phyloP scores from a whole-genome alignment of 1,284 basidiomycete genomes.

The Apiotrichum siamense region DNA sequence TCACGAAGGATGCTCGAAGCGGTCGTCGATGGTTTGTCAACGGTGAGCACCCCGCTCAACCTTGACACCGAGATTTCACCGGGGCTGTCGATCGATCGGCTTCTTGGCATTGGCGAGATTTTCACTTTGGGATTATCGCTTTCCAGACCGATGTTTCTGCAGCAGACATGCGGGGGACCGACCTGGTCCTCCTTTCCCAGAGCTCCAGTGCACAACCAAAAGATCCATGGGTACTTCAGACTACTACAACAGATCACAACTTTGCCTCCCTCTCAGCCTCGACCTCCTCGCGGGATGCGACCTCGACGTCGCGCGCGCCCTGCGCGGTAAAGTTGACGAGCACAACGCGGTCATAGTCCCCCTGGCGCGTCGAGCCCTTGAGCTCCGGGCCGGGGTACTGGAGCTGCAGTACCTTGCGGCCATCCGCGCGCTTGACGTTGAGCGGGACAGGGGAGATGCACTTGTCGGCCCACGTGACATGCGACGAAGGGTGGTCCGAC shows the following conservation, averaged over 20 bases:
- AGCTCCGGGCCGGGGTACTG: slow-evolving; percentile 14
- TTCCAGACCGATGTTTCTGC: too few species aligned
- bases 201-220: not conserved
- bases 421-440: not conserved
- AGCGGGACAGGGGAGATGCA: slow-evolving; percentile 6
- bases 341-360: slow-evolving; percentile 15
- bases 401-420: slow-evolving; percentile 5
- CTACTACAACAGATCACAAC: not conserved
- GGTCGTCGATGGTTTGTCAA: too few species aligned
- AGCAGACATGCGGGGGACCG: too few species aligned
- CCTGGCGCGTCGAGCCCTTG: slow-evolving; percentile 2
- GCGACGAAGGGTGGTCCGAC: not conserved
- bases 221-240: not conserved
- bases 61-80: too few species aligned
- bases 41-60: too few species aligned
- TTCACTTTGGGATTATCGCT: too few species aligned
- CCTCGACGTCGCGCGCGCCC: slow-evolving; percentile 4
- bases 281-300: slow-evolving; percentile 1
- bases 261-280: not conserved
- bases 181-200: too few species aligned
- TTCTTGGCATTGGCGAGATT: too few species aligned
- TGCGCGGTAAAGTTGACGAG: slow-evolving; percentile 6
- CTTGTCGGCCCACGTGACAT: slow-evolving; percentile 14
- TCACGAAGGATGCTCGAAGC: too few species aligned
- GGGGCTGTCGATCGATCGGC: too few species aligned